A percentile compares a stretch with the other conserved stretches of the same genome.
Evolutionary conservation across 805 yeast genomes (phyloP).

Genomic region (Dipodascopsis uninucleata): DNA sequence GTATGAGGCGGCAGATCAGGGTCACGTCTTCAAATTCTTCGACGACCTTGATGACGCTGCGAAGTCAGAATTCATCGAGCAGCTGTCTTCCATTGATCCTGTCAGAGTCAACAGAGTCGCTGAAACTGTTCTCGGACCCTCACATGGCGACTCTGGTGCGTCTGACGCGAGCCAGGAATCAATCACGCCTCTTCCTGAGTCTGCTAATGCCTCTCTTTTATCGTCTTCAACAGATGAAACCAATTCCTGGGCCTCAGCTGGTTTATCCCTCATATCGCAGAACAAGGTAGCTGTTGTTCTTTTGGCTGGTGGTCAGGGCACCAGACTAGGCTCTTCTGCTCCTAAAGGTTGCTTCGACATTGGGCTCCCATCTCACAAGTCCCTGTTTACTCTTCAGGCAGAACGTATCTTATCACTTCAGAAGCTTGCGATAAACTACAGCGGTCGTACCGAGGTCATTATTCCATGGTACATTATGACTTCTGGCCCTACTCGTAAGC

Average conservation of each 20-base stretch:
- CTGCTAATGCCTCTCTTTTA: conserved; percentile 30
- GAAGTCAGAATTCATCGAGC: conserved; percentile 33
- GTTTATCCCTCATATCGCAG: conserved; percentile 61
- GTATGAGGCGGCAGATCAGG: conserved; percentile 40
- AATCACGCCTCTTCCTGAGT: conserved; percentile 28
- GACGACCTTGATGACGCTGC: conserved; percentile 34
- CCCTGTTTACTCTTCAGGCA: conserved; percentile 89
- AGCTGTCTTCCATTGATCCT: conserved; percentile 39
- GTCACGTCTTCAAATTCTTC: conserved; percentile 41
- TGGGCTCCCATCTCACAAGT: conserved; percentile 75
- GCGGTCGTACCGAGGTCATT: conserved; percentile 31
- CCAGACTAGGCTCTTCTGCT: conserved; percentile 79
- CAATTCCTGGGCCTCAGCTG: conserved; percentile 47
- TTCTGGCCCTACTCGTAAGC: conserved; percentile 73
- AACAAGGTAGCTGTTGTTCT: conserved; percentile 83
- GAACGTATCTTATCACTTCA: conserved; percentile 72
- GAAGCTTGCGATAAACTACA: conserved; percentile 44
- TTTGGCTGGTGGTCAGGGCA: conserved; percentile 99
- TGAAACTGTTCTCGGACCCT: conserved; percentile 27
- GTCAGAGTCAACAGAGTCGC: conserved; percentile 34
- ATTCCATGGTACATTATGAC: conserved; percentile 95
- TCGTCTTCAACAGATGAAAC: conserved; percentile 36
- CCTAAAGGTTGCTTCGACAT: conserved; percentile 96
- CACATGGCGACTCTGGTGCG: too few species aligned
- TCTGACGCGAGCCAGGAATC: conserved; percentile 5